These are phyloP conservation scores for Argentina anserina DNA, from an alignment of 306 rosid genomes.

Conservation along the genomic window DNA sequence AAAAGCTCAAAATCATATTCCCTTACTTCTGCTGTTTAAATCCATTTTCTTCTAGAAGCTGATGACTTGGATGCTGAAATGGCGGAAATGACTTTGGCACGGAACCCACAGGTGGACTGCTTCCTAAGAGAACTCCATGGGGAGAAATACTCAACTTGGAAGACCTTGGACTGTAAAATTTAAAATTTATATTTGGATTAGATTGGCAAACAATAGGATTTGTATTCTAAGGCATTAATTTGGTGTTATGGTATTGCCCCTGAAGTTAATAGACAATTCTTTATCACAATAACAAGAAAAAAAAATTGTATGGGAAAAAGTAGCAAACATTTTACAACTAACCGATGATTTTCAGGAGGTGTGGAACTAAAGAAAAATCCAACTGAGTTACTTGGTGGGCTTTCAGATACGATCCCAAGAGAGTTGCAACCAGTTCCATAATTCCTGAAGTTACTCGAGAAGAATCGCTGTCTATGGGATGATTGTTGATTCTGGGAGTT, in stretches of 20 bases:
- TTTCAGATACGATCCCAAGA: conserved; percentile 76
- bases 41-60: conserved; percentile 93
- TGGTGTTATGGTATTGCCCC: conserved; percentile 12
- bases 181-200: conserved; percentile 29
- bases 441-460: conserved; percentile 75
- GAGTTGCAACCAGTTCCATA: conserved; percentile 65
- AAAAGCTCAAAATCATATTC: conserved; percentile 18
- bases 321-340: conserved; percentile 42
- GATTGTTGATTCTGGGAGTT: conserved; percentile 54
- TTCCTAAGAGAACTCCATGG: conserved; percentile 60
- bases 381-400: conserved; percentile 91
- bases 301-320: conserved; percentile 13
- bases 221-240: conserved; percentile 9
- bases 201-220: conserved; percentile 16
- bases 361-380: conserved; percentile 96
- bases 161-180: conserved; percentile 57
- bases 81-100: conserved; percentile 92
- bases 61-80: conserved; percentile 99
- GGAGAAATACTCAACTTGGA: conserved; percentile 87
- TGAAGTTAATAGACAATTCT: conserved; percentile 12
- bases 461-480: conserved; percentile 73
- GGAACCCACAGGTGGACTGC: conserved; percentile 96
- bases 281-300: conserved; percentile 8
- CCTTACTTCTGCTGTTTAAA: conserved; percentile 93
- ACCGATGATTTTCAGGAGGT: conserved; percentile 89